Base-by-base conservation (phyloP, 805 yeast species). In the Phaffomyces opuntiae region DNA sequence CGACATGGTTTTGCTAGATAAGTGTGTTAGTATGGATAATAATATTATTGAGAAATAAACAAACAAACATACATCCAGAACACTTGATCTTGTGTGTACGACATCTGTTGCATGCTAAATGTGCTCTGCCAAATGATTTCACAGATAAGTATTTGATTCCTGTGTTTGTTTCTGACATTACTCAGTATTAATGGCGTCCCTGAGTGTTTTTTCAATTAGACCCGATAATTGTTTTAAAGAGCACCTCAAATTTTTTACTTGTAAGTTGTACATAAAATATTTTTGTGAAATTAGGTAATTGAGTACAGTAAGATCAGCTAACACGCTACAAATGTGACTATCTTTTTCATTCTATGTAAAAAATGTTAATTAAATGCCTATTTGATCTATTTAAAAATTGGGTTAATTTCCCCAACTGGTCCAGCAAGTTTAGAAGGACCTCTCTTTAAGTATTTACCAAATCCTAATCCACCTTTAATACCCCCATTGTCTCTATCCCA, bases 401-500 rank as follows among this genome's bases (percentile, higher is more conserved):
- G 57, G 38, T 61, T 56, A n/a, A 62, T 16, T 38, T 50, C 50
- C 1, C 43, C 44, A 33, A 38, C 40, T 31, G 62, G 59, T 5
- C 59, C 62, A 12, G 53, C 56, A 17, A 60, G 45, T 0, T 52
- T 36, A 1, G 53, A 49, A 14, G 35, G 11, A 1, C 60, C 63
- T 54, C 68, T 60, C 38, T 56, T 59, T 35, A 63, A 34, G 45
- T 56, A 64, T 12, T 44, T 32, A 1, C 68, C 68, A 33, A 17
- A 31, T n/a, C 54, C 56, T 16, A 49, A 49, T 5, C 42, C 37
- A 13, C 51, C 55, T 1, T 42, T 29, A 14, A 57, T 42, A 31
- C 57, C 60, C 19, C 53, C 62, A 35, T 49, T 45, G 35, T 55
- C 59, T 32, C 59, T 49, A 24, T 57, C 55, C 53, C 65, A 71